A percentile compares a stretch with the other conserved stretches of the same genome.
These are phyloP conservation scores for Gossypium davidsonii DNA, from an alignment of 441 rosid species.

Conservation along the genomic window DNA sequence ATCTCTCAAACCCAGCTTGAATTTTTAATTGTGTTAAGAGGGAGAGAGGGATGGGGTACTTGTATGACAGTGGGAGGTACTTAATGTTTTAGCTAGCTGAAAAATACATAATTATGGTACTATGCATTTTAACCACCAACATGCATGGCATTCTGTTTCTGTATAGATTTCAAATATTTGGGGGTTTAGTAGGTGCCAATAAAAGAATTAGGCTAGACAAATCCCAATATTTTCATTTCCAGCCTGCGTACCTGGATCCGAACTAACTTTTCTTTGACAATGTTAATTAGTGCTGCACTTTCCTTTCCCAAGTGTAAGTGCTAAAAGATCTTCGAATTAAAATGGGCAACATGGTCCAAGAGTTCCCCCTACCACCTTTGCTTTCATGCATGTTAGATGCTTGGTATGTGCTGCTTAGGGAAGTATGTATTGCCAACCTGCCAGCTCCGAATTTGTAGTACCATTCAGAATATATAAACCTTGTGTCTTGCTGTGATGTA, in stretches of 20 bases:
- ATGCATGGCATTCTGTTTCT: not conserved
- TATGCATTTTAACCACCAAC: not conserved
- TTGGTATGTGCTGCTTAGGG: not conserved
- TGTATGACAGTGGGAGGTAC: not conserved
- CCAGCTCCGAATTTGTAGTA: not conserved
- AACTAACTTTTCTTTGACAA: not conserved
- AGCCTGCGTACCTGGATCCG: not conserved
- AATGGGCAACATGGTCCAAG: too few species aligned
- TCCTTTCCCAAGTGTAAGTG: not conserved
- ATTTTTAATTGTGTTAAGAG: not conserved
- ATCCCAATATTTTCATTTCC: not conserved
- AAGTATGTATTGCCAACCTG: not conserved
- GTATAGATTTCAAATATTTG: not conserved
- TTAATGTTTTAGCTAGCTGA: constrained; percentile 1
- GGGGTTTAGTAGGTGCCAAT: not conserved
- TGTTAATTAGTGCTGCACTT: not conserved
- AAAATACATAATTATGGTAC: not conserved
- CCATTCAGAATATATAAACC: not conserved
- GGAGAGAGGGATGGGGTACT: not conserved
- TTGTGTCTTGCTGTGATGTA: not conserved
- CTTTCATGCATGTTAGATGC: not conserved
- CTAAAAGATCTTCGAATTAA: not conserved
- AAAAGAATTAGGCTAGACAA: not conserved
- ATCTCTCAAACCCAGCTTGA: not conserved
- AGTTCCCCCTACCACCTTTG: not conserved